phyloP scores from a whole-genome alignment of 345 rosid genomes.

The Eutrema japonicum region DNA sequence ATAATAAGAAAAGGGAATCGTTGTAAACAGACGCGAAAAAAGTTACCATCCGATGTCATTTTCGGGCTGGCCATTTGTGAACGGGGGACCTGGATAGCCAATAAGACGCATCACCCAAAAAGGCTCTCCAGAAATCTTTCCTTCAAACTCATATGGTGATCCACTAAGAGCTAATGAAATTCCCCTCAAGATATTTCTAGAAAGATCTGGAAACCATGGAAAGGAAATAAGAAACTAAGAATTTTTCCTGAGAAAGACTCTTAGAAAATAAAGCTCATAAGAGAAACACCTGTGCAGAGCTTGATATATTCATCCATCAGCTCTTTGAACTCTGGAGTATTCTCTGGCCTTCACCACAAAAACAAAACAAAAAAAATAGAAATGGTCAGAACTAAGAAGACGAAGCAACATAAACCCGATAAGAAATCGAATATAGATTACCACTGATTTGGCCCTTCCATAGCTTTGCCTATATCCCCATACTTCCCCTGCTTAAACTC shows the following conservation, averaged over 20 bases:
- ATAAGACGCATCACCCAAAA: constrained; percentile 88
- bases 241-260: background rate
- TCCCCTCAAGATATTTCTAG: constrained; percentile 77
- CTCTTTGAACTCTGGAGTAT: constrained; percentile 58
- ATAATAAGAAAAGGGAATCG: constrained; percentile 5
- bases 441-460: constrained; percentile 92
- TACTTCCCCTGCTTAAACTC: constrained; percentile 72
- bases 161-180: constrained; percentile 74
- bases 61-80: constrained; percentile 38
- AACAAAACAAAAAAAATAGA: constrained; percentile 3
- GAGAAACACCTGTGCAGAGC: constrained; percentile 71
- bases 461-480: constrained; percentile 66
- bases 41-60: constrained; percentile 84
- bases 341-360: constrained; percentile 60
- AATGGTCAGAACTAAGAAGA: background rate
- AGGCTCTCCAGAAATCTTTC: constrained; percentile 73
- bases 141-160: constrained; percentile 71
- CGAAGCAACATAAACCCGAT: background rate
- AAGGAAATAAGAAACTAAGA: background rate
- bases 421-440: constrained; percentile 39
- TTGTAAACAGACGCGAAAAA: constrained; percentile 8
- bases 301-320: constrained; percentile 70
- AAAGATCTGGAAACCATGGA: constrained; percentile 56
- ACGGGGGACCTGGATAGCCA: constrained; percentile 71
- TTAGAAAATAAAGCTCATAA: background rate